These are phyloP conservation scores for Fusarium sp. DNA, from an alignment of 2,329 filamentous ascomycete genomes.

Conservation along the genomic window DNA sequence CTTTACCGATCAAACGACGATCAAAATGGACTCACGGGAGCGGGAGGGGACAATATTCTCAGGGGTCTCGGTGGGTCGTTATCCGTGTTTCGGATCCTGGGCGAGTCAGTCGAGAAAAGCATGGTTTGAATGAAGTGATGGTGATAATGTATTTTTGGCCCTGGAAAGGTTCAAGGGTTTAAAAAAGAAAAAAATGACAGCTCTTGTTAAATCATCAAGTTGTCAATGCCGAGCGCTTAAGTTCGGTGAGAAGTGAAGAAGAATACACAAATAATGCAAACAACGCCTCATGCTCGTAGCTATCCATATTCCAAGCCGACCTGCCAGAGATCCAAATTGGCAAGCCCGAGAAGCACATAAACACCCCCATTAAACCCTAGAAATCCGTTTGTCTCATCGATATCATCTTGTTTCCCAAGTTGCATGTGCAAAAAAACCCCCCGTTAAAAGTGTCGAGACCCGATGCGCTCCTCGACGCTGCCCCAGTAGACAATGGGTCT, in stretches of 20 bases:
- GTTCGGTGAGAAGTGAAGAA: constrained; percentile 9
- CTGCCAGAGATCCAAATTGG: constrained; percentile 14
- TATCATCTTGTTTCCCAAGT: neutral
- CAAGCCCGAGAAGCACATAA: constrained; percentile 11
- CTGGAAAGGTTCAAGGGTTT: neutral
- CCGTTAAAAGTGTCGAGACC: constrained; percentile 44
- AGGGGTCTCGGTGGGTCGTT: constrained; percentile 30
- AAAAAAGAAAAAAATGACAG: neutral
- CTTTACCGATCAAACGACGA: constrained; percentile 5
- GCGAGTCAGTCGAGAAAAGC: neutral
- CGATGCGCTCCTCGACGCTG: constrained; percentile 70
- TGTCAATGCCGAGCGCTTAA: constrained; percentile 10
- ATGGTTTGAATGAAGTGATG: neutral
- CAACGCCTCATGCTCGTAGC: constrained; percentile 25
- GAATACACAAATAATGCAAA: constrained; percentile 1
- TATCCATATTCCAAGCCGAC: neutral
- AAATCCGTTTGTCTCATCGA: neutral
- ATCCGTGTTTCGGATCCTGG: constrained; percentile 25
- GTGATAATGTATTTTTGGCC: constrained; percentile 14
- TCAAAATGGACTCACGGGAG: constrained; percentile 1
- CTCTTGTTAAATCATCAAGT: neutral
- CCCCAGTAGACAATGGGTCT: constrained; percentile 72
- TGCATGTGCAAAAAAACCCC: neutral
- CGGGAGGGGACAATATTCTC: constrained; percentile 8
- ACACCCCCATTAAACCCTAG: constrained; percentile 19